Evolutionary conservation across 768 basidiomycete genomes (phyloP).

Genomic region (Amanita fuliginea): DNA sequence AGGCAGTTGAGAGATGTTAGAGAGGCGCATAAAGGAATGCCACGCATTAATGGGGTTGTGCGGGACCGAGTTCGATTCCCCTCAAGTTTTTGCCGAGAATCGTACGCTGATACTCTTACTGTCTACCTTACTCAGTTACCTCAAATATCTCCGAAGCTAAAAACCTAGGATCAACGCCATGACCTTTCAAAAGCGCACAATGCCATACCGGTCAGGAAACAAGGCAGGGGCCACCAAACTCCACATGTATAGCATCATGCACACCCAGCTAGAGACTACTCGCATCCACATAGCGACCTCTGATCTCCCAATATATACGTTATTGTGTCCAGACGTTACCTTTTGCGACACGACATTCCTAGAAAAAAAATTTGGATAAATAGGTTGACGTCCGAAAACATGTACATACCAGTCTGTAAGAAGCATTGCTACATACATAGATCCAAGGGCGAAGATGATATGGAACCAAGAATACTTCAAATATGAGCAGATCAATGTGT

Average conservation of each 20-base stretch:
- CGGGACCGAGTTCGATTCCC: slow-evolving; percentile 84
- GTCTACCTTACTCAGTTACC: not conserved
- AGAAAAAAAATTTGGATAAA: not conserved
- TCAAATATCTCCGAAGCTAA: slow-evolving; percentile 14
- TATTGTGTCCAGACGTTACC: slow-evolving; percentile 40
- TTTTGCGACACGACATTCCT: slow-evolving; percentile 69
- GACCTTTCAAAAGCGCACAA: not conserved
- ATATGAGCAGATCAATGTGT: not conserved
- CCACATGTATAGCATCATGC: slow-evolving; percentile 78
- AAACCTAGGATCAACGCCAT: not conserved
- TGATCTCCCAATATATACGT: slow-evolving; percentile 88
- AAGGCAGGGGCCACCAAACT: slow-evolving; percentile 80
- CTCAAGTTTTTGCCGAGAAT: not conserved
- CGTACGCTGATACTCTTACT: not conserved
- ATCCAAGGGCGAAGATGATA: slow-evolving; percentile 87
- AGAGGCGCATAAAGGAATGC: slow-evolving; percentile 25
- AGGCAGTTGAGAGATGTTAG: slow-evolving; percentile 27
- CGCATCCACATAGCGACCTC: slow-evolving; percentile 99
- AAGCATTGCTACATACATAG: slow-evolving; percentile 98
- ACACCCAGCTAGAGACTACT: slow-evolving; percentile 92
- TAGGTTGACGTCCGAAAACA: slow-evolving; percentile 2
- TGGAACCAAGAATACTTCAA: slow-evolving; percentile 97
- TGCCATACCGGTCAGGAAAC: slow-evolving; percentile 76
- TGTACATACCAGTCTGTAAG: slow-evolving; percentile 86
- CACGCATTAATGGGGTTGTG: too few species aligned